Base-by-base conservation (phyloP, 2,329 filamentous ascomycete species). In the Podosphaera leucotricha region DNA sequence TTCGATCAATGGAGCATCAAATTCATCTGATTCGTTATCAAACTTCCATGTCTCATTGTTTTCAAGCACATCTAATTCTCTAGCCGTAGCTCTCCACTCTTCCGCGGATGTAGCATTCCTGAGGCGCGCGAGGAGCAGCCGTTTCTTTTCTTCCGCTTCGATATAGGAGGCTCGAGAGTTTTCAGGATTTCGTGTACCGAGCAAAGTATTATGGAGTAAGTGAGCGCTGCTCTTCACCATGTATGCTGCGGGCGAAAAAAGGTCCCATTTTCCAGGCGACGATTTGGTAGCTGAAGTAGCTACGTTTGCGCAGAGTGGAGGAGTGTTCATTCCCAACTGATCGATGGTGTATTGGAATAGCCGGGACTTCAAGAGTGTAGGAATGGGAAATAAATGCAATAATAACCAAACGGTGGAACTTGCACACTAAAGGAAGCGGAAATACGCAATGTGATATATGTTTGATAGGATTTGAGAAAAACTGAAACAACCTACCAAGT, bases 31-130 rank as follows among this genome's bases (percentile, higher is more conserved):
- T 1, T 55, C 57, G 7, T 70, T 61, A 43, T 81, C 72, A 26
- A 66, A 59, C 58, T 93, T 93, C 86, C 86, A 93, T 22, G 66
- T 62, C 51, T 87, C 76, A 55, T 87, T 84, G 39, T 77, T 77
- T 57, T 93, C 83, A 13, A 93, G 64, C 8, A 67, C 59, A 56
- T 94, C 86, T 38, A 94, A 70, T 55, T 86, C 77, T 38, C 67
- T 67, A 2, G 86, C 86, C 8, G 81, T 79, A 15, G 64, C 64
- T 51, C 77, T 71, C 84, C 86, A 94, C 56, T 85, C 74, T 42
- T 68, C 63, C 52, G 76, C 70, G 1, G 72, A 72, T 47, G 72
- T 68, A 48, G 83, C 77, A 61, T 74, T 71, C 50, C 73, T 72
- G 66, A 86, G 68, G 49, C 70, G 70, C 48, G 75, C 57, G 47